These are phyloP conservation scores for Chamaenerion angustifolium DNA, from an alignment of 345 rosid genomes.

Conservation along the genomic window DNA sequence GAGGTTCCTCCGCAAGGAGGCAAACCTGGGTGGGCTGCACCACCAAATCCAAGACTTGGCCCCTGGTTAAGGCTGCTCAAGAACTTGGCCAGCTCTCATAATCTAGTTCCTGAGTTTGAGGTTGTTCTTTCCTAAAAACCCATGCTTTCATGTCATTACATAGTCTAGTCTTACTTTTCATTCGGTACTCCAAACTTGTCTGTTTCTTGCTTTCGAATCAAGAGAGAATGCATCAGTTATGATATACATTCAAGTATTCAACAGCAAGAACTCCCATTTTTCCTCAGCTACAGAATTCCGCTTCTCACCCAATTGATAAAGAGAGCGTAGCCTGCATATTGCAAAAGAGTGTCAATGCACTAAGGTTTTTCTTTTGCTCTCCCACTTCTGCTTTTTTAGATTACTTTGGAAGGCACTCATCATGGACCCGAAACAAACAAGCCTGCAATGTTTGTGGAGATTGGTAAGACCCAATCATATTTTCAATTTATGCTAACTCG, in stretches of 20 bases:
- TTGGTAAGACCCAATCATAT: slow-evolving; percentile 30
- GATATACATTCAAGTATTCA: background rate
- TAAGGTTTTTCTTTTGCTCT: background rate
- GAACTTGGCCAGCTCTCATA: slow-evolving; percentile 48
- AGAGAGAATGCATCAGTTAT: background rate
- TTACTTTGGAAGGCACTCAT: slow-evolving; percentile 89
- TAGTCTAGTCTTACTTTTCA: background rate
- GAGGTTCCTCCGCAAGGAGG: slow-evolving; percentile 86
- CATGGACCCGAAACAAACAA: slow-evolving; percentile 79
- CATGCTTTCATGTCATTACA: background rate
- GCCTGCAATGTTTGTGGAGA: slow-evolving; percentile 85
- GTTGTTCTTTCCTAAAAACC: slow-evolving; percentile 16
- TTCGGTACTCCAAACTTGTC: background rate
- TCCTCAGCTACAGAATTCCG: background rate
- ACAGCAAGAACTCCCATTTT: background rate
- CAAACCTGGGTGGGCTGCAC: slow-evolving; percentile 87
- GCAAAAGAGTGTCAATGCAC: background rate
- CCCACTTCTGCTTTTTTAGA: slow-evolving; percentile 18
- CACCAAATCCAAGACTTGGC: slow-evolving; percentile 70
- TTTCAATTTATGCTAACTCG: background rate
- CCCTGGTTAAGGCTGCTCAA: slow-evolving; percentile 79
- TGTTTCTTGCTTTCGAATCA: background rate
- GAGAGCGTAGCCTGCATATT: background rate
- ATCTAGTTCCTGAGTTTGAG: slow-evolving; percentile 92
- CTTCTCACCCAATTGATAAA: background rate